phyloP scores from a whole-genome alignment of 192 early-diverging fungal species.

The Podochytrium sp. region DNA sequence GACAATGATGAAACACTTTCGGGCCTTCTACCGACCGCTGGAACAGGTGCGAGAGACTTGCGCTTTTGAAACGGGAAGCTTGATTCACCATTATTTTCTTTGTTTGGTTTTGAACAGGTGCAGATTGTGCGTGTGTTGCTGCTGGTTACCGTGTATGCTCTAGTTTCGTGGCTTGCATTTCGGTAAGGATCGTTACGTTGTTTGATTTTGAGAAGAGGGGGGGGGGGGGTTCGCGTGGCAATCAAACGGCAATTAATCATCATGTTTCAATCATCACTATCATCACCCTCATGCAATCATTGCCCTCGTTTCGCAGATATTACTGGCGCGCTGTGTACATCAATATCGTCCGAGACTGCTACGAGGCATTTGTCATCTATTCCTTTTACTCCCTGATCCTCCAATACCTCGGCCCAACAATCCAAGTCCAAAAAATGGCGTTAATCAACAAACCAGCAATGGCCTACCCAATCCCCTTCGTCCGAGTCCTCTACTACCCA shows the following conservation, averaged over 20 bases:
- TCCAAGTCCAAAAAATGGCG: constrained; percentile 42
- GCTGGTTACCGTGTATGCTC: constrained; percentile 74
- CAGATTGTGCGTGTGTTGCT: constrained; percentile 60
- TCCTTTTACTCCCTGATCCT: constrained; percentile 75
- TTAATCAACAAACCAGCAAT: constrained; percentile 45
- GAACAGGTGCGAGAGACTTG: constrained; percentile 27
- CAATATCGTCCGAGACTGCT: constrained; percentile 71
- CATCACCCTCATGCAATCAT: no score
- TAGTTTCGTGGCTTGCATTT: constrained; percentile 70
- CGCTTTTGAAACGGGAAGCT: background rate
- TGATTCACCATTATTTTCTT: background rate
- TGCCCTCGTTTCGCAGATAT: constrained; percentile 37
- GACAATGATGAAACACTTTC: constrained; percentile 28
- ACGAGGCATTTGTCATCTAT: constrained; percentile 75
- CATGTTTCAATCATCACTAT: no score
- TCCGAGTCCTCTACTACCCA: constrained; percentile 56
- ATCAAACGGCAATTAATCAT: no score
- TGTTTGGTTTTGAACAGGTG: background rate
- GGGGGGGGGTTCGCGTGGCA: no score
- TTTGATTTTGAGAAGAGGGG: no score
- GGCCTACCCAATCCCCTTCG: constrained; percentile 51
- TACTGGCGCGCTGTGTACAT: constrained; percentile 70
- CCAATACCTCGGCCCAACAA: constrained; percentile 61
- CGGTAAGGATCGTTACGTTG: no score
- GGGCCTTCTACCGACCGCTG: constrained; percentile 28